phyloP scores from a whole-genome alignment of 2,329 filamentous ascomycete species.

The Trichoderma guizhouense region DNA sequence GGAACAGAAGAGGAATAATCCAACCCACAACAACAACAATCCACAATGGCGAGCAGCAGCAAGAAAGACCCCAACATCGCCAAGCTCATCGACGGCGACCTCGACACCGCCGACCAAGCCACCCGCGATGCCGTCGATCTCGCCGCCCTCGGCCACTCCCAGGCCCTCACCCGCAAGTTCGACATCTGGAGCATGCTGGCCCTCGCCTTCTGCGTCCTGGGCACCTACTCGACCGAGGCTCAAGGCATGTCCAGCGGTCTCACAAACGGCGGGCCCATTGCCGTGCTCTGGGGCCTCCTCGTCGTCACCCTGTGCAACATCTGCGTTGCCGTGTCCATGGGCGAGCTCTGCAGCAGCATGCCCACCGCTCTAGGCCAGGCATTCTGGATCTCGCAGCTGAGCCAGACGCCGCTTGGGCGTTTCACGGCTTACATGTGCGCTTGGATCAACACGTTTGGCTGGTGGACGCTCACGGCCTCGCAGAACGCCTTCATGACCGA shows the following conservation, averaged over 20 bases:
- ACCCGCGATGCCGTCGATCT: slow-evolving; percentile 39
- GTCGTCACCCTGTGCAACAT: slow-evolving; percentile 52
- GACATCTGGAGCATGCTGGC: slow-evolving; percentile 55
- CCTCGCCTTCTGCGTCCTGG: slow-evolving; percentile 54
- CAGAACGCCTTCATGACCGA: slow-evolving; percentile 57
- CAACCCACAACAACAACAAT: not conserved
- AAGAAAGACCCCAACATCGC: slow-evolving; percentile 23
- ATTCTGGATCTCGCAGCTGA: slow-evolving; percentile 47
- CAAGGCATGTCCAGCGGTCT: slow-evolving; percentile 48
- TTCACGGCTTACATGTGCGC: slow-evolving; percentile 55
- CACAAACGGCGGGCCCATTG: slow-evolving; percentile 51
- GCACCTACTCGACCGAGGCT: slow-evolving; percentile 57
- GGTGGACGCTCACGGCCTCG: slow-evolving; percentile 55
- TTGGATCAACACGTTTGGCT: slow-evolving; percentile 59
- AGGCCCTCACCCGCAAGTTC: slow-evolving; percentile 46
- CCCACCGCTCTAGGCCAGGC: slow-evolving; percentile 59
- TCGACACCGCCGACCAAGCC: slow-evolving; percentile 26
- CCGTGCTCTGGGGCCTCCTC: slow-evolving; percentile 53
- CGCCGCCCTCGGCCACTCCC: slow-evolving; percentile 39
- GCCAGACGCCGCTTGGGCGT: slow-evolving; percentile 40
- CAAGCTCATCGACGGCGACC: slow-evolving; percentile 31
- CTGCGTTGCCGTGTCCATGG: slow-evolving; percentile 53
- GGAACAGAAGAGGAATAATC: not conserved
- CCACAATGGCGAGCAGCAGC: not conserved
- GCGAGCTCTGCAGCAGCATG: slow-evolving; percentile 56